phyloP scores from a whole-genome alignment of 179 eudicot genomes.

The Carnegiea gigantea region DNA sequence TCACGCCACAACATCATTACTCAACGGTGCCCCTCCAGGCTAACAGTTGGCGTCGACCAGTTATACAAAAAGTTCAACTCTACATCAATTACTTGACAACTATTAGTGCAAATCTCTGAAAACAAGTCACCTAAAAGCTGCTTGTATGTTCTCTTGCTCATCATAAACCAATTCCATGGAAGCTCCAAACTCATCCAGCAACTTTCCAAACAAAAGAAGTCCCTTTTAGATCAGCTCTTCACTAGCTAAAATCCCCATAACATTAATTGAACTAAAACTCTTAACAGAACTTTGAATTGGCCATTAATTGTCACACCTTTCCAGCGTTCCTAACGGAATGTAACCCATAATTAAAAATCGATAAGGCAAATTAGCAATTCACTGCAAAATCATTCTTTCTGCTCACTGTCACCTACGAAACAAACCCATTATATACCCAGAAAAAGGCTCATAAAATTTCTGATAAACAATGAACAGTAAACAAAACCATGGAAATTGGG shows the following conservation, averaged over 20 bases:
- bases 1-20: no score
- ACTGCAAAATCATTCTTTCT: background rate
- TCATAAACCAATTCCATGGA: no score
- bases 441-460: background rate
- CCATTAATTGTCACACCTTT: background rate
- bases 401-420: background rate
- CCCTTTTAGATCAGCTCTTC: background rate
- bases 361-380: background rate
- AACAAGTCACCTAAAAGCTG: no score
- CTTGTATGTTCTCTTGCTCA: no score
- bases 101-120: no score
- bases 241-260: conserved; percentile 11
- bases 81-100: no score
- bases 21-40: no score
- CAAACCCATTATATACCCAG: background rate
- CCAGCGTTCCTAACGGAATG: background rate
- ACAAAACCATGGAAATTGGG: background rate
- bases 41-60: no score
- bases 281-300: background rate
- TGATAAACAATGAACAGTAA: background rate
- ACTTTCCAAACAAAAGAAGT: background rate
- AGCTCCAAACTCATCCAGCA: background rate
- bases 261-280: background rate
- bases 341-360: conserved; percentile 4
- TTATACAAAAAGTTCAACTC: no score